These are phyloP conservation scores for Rhodotorula toruloides DNA, from an alignment of 768 basidiomycete species.

Conservation along the genomic window DNA sequence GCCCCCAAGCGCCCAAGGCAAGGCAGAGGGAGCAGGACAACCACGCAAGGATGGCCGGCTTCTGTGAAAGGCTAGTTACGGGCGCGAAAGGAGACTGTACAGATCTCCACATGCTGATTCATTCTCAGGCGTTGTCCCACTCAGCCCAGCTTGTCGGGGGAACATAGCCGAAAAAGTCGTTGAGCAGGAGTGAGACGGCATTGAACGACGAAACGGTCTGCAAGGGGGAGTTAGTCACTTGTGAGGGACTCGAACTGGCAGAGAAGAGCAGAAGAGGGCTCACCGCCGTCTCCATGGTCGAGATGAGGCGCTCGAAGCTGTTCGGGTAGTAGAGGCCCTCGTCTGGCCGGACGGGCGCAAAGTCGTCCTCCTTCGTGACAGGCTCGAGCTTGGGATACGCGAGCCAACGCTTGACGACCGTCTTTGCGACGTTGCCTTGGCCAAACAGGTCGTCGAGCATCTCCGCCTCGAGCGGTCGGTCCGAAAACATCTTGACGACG, in stretches of 20 bases:
- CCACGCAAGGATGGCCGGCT: neutral
- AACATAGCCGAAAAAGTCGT: constrained; percentile 38
- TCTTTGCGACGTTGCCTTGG: constrained; percentile 66
- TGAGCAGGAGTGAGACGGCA: constrained; percentile 29
- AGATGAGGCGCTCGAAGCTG: constrained; percentile 81
- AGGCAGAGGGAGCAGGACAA: no score
- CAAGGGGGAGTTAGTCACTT: no score
- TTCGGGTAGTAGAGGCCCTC: constrained; percentile 84
- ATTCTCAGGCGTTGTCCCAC: constrained; percentile 33
- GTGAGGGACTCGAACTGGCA: neutral
- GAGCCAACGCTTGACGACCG: constrained; percentile 63
- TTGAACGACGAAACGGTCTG: constrained; percentile 42
- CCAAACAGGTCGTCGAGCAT: constrained; percentile 65
- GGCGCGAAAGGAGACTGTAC: no score
- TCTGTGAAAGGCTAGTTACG: neutral
- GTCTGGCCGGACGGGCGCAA: constrained; percentile 73
- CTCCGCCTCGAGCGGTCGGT: constrained; percentile 59
- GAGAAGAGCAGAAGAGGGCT: neutral
- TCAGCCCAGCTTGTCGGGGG: constrained; percentile 38
- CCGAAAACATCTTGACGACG: constrained; percentile 83
- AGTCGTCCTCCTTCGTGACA: constrained; percentile 44
- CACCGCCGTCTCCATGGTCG: constrained; percentile 92
- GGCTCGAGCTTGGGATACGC: constrained; percentile 50
- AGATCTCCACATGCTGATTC: no score
- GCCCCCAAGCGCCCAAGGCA: no score